These are phyloP conservation scores for Aegilops sharonensis DNA, from an alignment of 176 grass and related monocot species.

Conservation along the genomic window DNA sequence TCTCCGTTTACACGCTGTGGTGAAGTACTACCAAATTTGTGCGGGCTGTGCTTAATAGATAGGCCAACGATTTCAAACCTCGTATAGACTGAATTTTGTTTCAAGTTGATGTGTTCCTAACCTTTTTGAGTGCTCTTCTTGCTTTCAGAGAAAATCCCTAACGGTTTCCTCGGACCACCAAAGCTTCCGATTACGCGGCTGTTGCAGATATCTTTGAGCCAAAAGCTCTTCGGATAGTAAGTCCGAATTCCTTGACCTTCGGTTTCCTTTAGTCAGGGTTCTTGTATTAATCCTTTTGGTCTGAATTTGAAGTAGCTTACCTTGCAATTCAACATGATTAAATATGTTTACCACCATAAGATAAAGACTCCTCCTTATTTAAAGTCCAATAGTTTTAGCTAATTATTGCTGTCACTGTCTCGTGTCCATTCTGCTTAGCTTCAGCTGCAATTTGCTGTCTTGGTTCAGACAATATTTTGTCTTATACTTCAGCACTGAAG, in stretches of 20 bases:
- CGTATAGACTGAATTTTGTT: not conserved
- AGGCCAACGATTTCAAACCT: not conserved
- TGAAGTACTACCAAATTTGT: not conserved
- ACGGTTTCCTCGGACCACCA: not conserved
- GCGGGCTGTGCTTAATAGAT: not conserved
- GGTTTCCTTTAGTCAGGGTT: not conserved
- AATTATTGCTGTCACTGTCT: too few species aligned
- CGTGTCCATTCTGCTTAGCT: not conserved
- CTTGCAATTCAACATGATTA: not conserved
- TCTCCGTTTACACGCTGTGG: not conserved
- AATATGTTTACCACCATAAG: not conserved
- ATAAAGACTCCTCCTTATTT: not conserved
- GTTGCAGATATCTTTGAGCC: not conserved
- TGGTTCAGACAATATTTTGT: not conserved
- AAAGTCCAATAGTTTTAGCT: not conserved
- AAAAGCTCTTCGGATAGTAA: not conserved
- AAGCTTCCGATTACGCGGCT: not conserved
- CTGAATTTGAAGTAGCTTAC: not conserved
- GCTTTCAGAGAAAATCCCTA: slow-evolving; percentile 13
- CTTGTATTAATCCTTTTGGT: not conserved
- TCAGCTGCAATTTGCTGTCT: slow-evolving; percentile 6
- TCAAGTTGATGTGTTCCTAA: not conserved
- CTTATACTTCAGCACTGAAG: not conserved
- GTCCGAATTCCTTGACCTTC: not conserved
- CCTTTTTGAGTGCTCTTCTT: not conserved